These are phyloP conservation scores for Microdochium nivale DNA, from an alignment of 2,329 filamentous ascomycete genomes.

Conservation along the genomic window DNA sequence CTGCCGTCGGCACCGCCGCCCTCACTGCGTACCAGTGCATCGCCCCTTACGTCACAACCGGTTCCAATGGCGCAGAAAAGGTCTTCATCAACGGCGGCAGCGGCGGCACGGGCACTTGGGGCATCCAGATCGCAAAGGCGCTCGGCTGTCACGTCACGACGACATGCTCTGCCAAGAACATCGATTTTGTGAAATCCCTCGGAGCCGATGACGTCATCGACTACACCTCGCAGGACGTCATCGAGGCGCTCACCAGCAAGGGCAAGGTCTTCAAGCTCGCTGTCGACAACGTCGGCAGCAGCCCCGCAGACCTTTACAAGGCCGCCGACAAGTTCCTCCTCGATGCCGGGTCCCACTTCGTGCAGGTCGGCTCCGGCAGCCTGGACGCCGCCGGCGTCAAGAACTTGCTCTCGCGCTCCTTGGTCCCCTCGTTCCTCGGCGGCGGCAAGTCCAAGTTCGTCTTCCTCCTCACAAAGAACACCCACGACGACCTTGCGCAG, in stretches of 20 bases:
- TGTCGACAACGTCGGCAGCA: conserved; percentile 48
- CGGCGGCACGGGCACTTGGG: conserved; percentile 6
- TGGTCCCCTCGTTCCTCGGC: conserved; percentile 25
- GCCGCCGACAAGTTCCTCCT: conserved; percentile 41
- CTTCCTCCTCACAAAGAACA: conserved; percentile 25
- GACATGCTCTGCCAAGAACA: conserved; percentile 3
- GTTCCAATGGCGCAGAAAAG: conserved; percentile 52
- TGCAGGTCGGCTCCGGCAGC: conserved; percentile 40
- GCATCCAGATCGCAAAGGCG: conserved; percentile 3
- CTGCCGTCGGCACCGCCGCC: conserved; percentile 33
- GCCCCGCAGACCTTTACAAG: conserved; percentile 41
- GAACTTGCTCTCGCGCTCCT: conserved; percentile 10
- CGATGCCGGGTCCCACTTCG: conserved; percentile 34
- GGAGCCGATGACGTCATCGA: conserved; percentile 41
- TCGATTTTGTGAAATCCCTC: conserved; percentile 30
- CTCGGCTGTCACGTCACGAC: conserved; percentile 1
- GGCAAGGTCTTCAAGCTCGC: conserved; percentile 41
- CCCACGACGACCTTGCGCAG: conserved; percentile 33
- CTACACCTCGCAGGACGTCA: conserved; percentile 47
- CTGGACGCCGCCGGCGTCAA: conserved; percentile 10
- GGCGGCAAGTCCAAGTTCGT: conserved; percentile 31
- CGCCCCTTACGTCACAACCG: conserved; percentile 33
- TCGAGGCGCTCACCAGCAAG: conserved; percentile 32
- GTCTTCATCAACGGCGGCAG: conserved; percentile 13
- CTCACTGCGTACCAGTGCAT: conserved; percentile 39